Conservation (phyloP, 768 basidiomycete species). For the Favolaschia claudopus region DNA sequence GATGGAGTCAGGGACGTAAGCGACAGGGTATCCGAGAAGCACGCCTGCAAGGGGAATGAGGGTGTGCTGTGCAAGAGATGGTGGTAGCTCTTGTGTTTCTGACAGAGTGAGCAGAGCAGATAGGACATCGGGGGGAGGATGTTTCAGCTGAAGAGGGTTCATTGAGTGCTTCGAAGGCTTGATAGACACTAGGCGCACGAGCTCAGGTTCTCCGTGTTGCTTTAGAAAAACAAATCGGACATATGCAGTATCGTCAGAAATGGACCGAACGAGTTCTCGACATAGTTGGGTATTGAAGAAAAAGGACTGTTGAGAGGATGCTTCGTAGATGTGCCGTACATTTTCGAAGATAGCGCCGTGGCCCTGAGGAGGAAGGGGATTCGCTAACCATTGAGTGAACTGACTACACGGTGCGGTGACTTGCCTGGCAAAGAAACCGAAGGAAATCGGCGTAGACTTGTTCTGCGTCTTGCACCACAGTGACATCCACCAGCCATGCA, state of each 20-base stretch:
- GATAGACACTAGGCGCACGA: too few relatives aligned
- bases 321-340: slow-evolving; percentile 56
- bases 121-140: slow-evolving; percentile 23
- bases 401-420: neutral
- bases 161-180: too few relatives aligned
- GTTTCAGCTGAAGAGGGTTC: too few relatives aligned
- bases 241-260: too few relatives aligned
- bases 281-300: slow-evolving; percentile 53
- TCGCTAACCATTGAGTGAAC: too few relatives aligned
- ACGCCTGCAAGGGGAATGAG: slow-evolving; percentile 64
- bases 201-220: slow-evolving; percentile 21
- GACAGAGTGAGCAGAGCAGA: neutral
- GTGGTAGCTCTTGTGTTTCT: slow-evolving; percentile 39
- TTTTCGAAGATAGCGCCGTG: slow-evolving; percentile 44
- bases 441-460: slow-evolving; percentile 46
- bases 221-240: slow-evolving; percentile 22
- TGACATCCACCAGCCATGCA: slow-evolving; percentile 59
- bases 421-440: slow-evolving; percentile 46
- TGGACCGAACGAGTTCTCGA: slow-evolving; percentile 15
- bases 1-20: slow-evolving; percentile 48
- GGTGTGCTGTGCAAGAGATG: slow-evolving; percentile 30
- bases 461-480: slow-evolving; percentile 45
- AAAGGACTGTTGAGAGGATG: slow-evolving; percentile 59
- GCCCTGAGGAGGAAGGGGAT: slow-evolving; percentile 13
- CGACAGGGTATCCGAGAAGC: slow-evolving; percentile 68